A percentile compares a stretch with the other conserved stretches of the same genome.
Conservation (phyloP, 192 early-diverging fungal species). For the Dissophora globulifera region DNA sequence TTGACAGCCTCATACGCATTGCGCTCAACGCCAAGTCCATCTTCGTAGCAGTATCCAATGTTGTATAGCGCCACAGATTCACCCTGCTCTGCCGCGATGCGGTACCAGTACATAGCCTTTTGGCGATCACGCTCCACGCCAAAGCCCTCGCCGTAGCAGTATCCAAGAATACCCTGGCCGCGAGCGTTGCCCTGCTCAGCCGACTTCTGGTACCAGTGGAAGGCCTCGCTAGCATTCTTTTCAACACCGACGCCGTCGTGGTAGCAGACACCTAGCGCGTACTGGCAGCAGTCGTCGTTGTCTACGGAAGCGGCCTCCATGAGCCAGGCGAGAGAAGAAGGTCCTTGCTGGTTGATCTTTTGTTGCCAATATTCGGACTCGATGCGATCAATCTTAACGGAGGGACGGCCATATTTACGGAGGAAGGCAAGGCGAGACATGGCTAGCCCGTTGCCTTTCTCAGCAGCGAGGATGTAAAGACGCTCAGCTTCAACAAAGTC, state of each 20-base stretch:
- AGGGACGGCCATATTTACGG: constrained; percentile 82
- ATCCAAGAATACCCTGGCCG: constrained; percentile 67
- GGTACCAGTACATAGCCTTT: constrained; percentile 72
- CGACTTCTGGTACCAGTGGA: constrained; percentile 68
- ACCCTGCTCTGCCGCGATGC: constrained; percentile 68
- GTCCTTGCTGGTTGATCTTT: constrained; percentile 67
- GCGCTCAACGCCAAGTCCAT: constrained; percentile 73
- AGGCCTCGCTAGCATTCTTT: constrained; percentile 71
- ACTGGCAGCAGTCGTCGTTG: constrained; percentile 66
- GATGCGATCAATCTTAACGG: constrained; percentile 78
- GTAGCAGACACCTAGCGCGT: constrained; percentile 82
- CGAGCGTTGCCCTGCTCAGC: constrained; percentile 65
- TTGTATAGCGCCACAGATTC: constrained; percentile 85
- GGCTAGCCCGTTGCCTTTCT: constrained; percentile 60
- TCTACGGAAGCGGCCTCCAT: constrained; percentile 65
- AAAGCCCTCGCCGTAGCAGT: constrained; percentile 70
- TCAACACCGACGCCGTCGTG: constrained; percentile 78
- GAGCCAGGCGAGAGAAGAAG: constrained; percentile 72
- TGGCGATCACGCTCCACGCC: constrained; percentile 60
- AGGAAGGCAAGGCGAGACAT: constrained; percentile 76
- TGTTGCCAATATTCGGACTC: constrained; percentile 84
- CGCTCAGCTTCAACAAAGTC: constrained; percentile 73
- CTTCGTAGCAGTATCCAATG: constrained; percentile 83
- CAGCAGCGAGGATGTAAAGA: constrained; percentile 68
- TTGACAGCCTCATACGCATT: constrained; percentile 62